Evolutionary conservation across 2,329 filamentous ascomycete genomes (phyloP), one percentile per base, ranked within the genome.

Genomic region (Seiridium cupressi): DNA sequence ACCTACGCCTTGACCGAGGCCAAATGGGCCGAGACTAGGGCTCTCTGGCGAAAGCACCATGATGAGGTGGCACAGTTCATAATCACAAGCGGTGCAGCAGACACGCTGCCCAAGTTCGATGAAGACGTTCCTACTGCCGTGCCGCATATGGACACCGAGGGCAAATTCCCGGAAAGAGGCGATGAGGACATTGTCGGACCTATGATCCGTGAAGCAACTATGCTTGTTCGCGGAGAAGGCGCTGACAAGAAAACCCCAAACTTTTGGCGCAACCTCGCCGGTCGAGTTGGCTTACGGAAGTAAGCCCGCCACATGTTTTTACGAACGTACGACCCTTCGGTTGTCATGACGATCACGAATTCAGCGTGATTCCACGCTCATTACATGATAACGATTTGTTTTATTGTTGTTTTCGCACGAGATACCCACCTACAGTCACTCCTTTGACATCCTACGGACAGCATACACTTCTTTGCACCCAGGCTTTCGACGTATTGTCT

Each of bases 181-280:
- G 93, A 97, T 69, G 89, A 93, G 68, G 93, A 96, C 73, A 96
- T 97, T 71, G 92, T 97, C 49, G 93, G 93, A 1, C 93, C 93
- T 5, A 97, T 97, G 93, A 86, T 87, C 66, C 83, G 84, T 10
- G 82, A 85, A 65, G 77, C 79, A 44, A 76, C 79, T 63, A 86
- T 86, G 83, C 73, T 75, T 36, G 76, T 61, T 6, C 65, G 67
- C 31, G 58, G 66, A 13, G 67, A 67, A n/a, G 60, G 61, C 38
- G 38, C 60, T 11, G 70, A 71, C 53, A 66, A 67, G 35, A 70
- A 69, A 54, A 66, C 67, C 3, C 63, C 68, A 7, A 65, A 68
- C 51, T 72, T 74, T 57, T 74, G 72, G 72, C 69, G 70, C 51
- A 63, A 67, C 26, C 47, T 74, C n/a, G 68, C 69, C 3, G 71